These are phyloP conservation scores for Fusarium nisikadoi DNA, from an alignment of 2,329 filamentous ascomycete species.

Conservation along the genomic window DNA sequence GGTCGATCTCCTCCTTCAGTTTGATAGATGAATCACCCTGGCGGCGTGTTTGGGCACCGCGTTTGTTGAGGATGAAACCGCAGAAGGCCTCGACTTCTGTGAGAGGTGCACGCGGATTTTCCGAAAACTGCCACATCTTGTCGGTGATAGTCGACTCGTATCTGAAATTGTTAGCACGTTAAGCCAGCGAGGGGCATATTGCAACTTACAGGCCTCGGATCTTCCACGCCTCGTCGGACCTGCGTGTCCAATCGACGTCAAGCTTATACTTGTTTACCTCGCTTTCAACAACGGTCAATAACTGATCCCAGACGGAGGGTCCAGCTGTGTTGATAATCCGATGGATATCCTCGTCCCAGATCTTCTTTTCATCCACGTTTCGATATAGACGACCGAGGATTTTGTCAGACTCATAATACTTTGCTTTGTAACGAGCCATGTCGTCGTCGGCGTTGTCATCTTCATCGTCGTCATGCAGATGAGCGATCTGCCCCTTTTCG, in stretches of 20 bases:
- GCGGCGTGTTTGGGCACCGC: conserved; percentile 59
- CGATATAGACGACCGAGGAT: conserved; percentile 77
- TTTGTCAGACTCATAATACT: conserved; percentile 75
- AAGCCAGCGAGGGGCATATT: conserved; percentile 46
- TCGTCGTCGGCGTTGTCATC: conserved; percentile 55
- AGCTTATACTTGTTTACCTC: conserved; percentile 33
- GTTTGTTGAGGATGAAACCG: conserved; percentile 64
- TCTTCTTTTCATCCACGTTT: conserved; percentile 75
- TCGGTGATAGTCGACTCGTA: conserved; percentile 58
- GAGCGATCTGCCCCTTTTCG: conserved; percentile 55
- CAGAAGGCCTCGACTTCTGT: conserved; percentile 66
- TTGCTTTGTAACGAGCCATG: conserved; percentile 55
- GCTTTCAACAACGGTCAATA: conserved; percentile 46
- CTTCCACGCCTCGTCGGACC: conserved; percentile 53
- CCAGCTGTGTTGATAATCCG: conserved; percentile 42
- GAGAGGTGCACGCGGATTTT: conserved; percentile 57
- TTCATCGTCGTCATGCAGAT: conserved; percentile 45
- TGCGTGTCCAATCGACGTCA: conserved; percentile 49
- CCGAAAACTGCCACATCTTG: conserved; percentile 56
- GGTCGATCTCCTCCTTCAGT: conserved; percentile 63
- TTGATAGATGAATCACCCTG: conserved; percentile 64
- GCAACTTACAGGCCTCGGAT: conserved; percentile 59
- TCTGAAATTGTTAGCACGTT: conserved; percentile 45
- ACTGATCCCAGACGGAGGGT: conserved; percentile 56
- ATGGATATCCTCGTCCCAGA: conserved; percentile 65